Evolutionary conservation across 75 land plant species (phyloP).

Genomic region (Selaginella moellendorffii): DNA sequence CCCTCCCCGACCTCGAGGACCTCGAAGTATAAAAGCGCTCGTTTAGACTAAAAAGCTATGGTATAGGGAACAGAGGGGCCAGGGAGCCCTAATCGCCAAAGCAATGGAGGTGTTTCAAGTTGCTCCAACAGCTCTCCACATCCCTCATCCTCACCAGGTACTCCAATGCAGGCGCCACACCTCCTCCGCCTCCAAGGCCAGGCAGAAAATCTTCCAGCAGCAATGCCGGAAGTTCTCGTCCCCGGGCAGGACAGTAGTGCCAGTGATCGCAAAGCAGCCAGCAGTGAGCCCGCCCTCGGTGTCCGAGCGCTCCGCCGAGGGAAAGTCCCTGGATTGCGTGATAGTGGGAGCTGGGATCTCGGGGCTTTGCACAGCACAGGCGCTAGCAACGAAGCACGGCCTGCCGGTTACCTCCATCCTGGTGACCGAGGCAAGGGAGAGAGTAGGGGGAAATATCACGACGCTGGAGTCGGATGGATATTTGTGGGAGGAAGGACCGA

Average conservation of each 20-base stretch:
- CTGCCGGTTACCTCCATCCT: conserved; percentile 27
- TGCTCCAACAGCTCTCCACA: too few relatives aligned
- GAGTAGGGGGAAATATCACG: conserved; percentile 84
- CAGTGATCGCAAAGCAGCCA: not conserved
- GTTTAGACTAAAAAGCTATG: too few relatives aligned
- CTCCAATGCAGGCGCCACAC: too few relatives aligned
- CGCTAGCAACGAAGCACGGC: conserved; percentile 44
- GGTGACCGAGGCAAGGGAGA: conserved; percentile 70
- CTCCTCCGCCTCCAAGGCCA: too few relatives aligned
- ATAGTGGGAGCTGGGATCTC: conserved; percentile 82
- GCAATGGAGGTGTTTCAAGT: too few relatives aligned
- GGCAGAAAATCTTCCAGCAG: too few relatives aligned
- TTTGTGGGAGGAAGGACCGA: conserved; percentile 97
- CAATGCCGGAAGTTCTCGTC: too few relatives aligned
- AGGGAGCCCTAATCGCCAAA: too few relatives aligned
- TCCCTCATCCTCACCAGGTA: too few relatives aligned
- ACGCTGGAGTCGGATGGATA: conserved; percentile 68
- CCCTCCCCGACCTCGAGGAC: conserved; percentile 84
- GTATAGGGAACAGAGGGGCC: too few relatives aligned
- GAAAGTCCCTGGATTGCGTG: conserved; percentile 53
- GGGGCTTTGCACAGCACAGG: conserved; percentile 84
- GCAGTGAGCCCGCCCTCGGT: not conserved
- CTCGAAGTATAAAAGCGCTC: conserved; percentile 80
- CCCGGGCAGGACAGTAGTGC: too few relatives aligned
- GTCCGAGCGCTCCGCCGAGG: not conserved